Evolutionary conservation across 2,329 filamentous ascomycete species (phyloP).

Genomic region (Penicillium brevicompactum): DNA sequence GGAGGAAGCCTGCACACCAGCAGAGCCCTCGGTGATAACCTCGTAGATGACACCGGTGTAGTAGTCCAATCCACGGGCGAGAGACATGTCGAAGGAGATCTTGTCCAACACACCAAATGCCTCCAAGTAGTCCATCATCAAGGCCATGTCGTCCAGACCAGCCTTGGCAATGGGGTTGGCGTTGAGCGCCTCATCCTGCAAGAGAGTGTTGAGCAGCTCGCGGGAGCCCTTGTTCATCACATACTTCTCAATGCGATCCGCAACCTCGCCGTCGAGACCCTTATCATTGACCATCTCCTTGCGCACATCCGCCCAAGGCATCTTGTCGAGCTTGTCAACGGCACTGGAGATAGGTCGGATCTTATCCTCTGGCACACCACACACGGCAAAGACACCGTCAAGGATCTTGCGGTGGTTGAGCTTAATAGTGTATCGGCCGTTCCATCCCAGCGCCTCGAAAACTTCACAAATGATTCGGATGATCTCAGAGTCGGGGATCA

Average conservation of each 20-base stretch:
- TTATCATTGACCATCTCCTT: conserved; percentile 95
- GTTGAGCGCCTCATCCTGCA: conserved; percentile 66
- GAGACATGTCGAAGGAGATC: conserved; percentile 84
- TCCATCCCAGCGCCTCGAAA: conserved; percentile 77
- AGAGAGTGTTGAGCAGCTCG: conserved; percentile 72
- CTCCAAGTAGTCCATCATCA: conserved; percentile 80
- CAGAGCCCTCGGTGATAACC: conserved; percentile 79
- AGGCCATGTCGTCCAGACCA: conserved; percentile 77
- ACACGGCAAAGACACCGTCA: conserved; percentile 88
- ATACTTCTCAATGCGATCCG: conserved; percentile 84
- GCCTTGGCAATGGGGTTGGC: conserved; percentile 75
- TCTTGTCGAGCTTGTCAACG: conserved; percentile 94
- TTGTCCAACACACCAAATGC: conserved; percentile 71
- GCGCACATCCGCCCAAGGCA: conserved; percentile 84
- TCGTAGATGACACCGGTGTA: conserved; percentile 92
- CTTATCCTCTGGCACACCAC: conserved; percentile 83
- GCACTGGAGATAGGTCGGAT: conserved; percentile 87
- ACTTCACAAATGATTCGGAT: conserved; percentile 82
- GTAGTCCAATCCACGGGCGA: conserved; percentile 90
- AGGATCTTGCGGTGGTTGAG: conserved; percentile 94
- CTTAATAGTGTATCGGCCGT: conserved; percentile 80
- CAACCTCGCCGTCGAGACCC: conserved; percentile 72
- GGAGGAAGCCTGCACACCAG: conserved; percentile 48
- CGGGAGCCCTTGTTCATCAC: conserved; percentile 75
- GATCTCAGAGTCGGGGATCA: conserved; percentile 91